A percentile compares a stretch with the other conserved stretches of the same genome.
Evolutionary conservation across 1,284 basidiomycete species (phyloP).

Genomic region (Inonotus hispidus): DNA sequence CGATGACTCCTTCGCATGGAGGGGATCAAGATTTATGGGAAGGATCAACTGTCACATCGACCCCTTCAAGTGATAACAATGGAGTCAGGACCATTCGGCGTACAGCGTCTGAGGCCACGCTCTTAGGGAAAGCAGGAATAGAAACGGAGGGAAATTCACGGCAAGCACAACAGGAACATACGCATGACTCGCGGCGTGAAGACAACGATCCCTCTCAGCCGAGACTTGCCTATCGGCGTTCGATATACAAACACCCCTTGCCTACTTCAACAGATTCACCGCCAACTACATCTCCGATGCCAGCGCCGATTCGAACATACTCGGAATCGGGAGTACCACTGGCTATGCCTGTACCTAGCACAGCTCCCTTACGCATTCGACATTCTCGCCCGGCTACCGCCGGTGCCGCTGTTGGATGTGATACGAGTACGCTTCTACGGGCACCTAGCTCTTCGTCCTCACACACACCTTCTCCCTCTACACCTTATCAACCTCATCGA

Average conservation of each 20-base stretch:
- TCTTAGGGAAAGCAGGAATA: neutral
- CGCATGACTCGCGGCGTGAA: neutral
- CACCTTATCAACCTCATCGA: neutral
- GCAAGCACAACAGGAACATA: neutral
- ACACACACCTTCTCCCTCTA: neutral
- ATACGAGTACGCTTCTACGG: neutral
- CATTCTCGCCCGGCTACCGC: neutral
- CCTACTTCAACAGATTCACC: neutral
- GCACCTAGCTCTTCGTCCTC: neutral
- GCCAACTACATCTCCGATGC: neutral
- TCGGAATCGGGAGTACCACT: neutral
- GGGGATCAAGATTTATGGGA: neutral
- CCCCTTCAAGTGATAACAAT: neutral
- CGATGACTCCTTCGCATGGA: neutral
- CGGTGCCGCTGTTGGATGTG: neutral
- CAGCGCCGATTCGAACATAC: neutral
- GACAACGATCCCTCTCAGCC: neutral
- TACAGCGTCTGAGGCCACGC: neutral
- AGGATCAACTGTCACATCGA: neutral
- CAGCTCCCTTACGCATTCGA: neutral
- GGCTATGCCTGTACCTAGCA: neutral
- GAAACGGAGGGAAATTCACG: neutral
- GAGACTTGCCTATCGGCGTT: neutral
- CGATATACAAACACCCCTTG: neutral
- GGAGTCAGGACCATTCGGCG: neutral